Evolutionary conservation across 106 monocot genomes (phyloP).

Genomic region (Allium sativum): DNA sequence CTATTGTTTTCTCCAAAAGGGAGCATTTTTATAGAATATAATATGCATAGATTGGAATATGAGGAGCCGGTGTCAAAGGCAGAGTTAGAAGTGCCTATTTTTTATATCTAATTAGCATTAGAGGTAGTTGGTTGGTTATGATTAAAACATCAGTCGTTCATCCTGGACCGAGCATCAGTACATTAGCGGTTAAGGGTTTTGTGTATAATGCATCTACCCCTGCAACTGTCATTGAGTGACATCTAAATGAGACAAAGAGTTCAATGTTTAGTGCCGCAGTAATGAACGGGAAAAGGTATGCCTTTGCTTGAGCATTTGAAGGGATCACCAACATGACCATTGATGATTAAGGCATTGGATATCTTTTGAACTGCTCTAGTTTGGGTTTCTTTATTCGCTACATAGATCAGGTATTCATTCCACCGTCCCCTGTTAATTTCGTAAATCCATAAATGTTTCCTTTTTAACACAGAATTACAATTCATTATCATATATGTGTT

Average conservation of each 20-base stretch:
- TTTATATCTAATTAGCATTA: too few relatives aligned
- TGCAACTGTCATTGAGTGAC: conserved; percentile 45
- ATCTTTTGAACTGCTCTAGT: conserved; percentile 37
- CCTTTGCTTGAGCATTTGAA: conserved; percentile 54
- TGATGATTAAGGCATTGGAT: conserved; percentile 64
- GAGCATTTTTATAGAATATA: too few relatives aligned
- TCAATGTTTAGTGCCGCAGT: conserved; percentile 50
- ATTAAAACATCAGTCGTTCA: conserved; percentile 59
- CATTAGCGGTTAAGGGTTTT: conserved; percentile 42
- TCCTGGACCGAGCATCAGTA: conserved; percentile 38
- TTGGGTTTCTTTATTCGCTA: conserved; percentile 14
- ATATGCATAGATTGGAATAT: too few relatives aligned
- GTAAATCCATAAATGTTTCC: not conserved
- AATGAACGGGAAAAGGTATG: conserved; percentile 21
- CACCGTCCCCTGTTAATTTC: conserved; percentile 50
- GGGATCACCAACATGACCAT: conserved; percentile 60
- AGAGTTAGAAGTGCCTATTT: too few relatives aligned
- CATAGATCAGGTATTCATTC: conserved; percentile 36
- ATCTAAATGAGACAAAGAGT: conserved; percentile 34
- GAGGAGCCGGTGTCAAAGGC: too few relatives aligned
- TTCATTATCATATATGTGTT: not conserved
- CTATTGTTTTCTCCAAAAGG: too few relatives aligned
- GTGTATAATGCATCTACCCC: conserved; percentile 41
- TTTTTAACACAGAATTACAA: too few relatives aligned
- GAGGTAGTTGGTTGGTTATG: conserved; percentile 26